Conservation (phyloP, 2,329 filamentous ascomycete genomes). For the Trichoderma sp. region DNA sequence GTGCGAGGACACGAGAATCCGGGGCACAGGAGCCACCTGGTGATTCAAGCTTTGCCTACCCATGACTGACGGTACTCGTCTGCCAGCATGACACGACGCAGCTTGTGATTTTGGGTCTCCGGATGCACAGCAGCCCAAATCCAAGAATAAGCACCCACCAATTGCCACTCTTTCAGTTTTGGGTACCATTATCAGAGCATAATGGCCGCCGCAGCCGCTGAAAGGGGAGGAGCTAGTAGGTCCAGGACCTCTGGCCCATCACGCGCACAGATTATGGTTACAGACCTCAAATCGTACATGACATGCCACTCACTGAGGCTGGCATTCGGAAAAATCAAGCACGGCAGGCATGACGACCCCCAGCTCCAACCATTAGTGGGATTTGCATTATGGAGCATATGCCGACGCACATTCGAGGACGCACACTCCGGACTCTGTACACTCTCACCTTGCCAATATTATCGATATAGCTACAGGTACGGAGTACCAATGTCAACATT, state of each 20-base stretch:
- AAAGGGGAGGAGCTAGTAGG: neutral
- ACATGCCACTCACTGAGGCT: neutral
- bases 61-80: neutral
- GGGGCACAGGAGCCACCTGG: neutral
- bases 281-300: neutral
- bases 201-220: constrained; percentile 8
- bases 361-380: neutral
- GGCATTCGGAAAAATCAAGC: neutral
- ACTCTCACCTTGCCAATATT: neutral
- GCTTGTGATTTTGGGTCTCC: neutral
- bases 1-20: neutral
- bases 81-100: neutral
- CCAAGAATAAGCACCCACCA: neutral
- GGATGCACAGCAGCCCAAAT: constrained; percentile 16
- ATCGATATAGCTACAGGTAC: neutral
- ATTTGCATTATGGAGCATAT: neutral
- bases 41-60: neutral
- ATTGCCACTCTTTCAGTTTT: neutral
- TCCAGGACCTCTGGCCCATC: neutral
- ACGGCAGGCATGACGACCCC: neutral
- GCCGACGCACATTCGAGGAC: neutral
- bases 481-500: neutral
- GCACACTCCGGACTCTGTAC: neutral
- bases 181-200: neutral
- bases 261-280: neutral